phyloP scores from a whole-genome alignment of 164 flowering plant genomes.

The Euptelea pleiosperma region DNA sequence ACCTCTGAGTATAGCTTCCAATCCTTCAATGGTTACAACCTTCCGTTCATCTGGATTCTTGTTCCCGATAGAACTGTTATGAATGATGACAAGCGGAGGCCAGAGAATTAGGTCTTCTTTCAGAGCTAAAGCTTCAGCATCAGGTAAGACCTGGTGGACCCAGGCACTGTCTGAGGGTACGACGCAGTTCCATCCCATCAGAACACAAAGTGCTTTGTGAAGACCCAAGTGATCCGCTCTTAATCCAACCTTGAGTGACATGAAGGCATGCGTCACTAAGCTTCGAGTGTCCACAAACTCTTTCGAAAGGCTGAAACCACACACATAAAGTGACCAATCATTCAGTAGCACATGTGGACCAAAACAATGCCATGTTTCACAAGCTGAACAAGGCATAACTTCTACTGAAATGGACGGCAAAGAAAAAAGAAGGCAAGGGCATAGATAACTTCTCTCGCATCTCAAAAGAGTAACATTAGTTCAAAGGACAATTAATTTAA shows the following conservation, averaged over 20 bases:
- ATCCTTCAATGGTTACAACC: slow-evolving; percentile 35
- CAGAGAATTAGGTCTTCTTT: slow-evolving; percentile 72
- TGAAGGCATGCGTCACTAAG: slow-evolving; percentile 51
- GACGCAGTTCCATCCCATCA: slow-evolving; percentile 66
- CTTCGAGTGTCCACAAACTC: slow-evolving; percentile 44
- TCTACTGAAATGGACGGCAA: too few species aligned
- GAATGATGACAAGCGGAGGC: slow-evolving; percentile 70
- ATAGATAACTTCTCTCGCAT: too few species aligned
- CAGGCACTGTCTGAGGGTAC: slow-evolving; percentile 26
- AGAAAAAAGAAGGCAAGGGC: too few species aligned
- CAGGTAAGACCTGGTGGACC: slow-evolving; percentile 31
- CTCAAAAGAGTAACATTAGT: too few species aligned
- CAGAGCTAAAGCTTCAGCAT: slow-evolving; percentile 38
- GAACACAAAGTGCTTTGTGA: slow-evolving; percentile 62
- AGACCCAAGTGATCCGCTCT: slow-evolving; percentile 70
- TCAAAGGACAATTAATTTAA: too few species aligned
- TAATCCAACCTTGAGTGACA: slow-evolving; percentile 37
- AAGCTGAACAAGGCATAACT: too few species aligned
- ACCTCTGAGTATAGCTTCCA: slow-evolving; percentile 53
- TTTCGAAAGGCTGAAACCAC: slow-evolving; percentile 39
- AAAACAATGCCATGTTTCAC: too few species aligned
- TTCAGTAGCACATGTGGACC: too few species aligned
- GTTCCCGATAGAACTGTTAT: slow-evolving; percentile 45
- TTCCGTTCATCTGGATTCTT: slow-evolving; percentile 28
- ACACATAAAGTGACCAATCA: slow-evolving; percentile 13